These are phyloP conservation scores for Aureobasidium vineae DNA, from an alignment of 2,329 filamentous ascomycete species.

Conservation along the genomic window DNA sequence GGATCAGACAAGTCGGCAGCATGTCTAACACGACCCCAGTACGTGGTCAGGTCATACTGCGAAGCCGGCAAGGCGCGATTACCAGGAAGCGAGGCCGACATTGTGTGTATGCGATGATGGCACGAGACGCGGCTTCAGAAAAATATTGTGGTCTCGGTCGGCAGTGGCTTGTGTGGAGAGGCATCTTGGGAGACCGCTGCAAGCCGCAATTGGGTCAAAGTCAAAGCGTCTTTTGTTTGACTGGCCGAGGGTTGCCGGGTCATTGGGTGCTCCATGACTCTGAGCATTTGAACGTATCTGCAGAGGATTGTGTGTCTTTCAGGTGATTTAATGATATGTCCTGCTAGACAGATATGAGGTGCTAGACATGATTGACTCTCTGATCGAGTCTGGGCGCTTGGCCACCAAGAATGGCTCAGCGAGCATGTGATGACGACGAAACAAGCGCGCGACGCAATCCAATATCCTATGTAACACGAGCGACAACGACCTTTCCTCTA, in stretches of 20 bases:
- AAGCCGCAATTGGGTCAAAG: slow-evolving; percentile 9
- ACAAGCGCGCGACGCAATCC: slow-evolving; percentile 1
- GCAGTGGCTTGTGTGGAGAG: slow-evolving; percentile 9
- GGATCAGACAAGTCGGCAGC: slow-evolving; percentile 88
- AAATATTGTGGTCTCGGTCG: slow-evolving; percentile 11
- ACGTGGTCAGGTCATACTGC: slow-evolving; percentile 87
- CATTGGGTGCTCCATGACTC: neutral
- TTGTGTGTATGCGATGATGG: neutral
- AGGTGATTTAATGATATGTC: neutral
- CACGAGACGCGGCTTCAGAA: slow-evolving; percentile 6
- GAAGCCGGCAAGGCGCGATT: slow-evolving; percentile 83
- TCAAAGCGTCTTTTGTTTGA: slow-evolving; percentile 23
- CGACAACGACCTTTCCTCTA: slow-evolving; percentile 6
- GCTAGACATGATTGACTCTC: neutral
- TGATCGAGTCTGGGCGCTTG: slow-evolving; percentile 12
- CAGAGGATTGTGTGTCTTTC: neutral
- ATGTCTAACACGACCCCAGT: slow-evolving; percentile 92
- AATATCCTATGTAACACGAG: slow-evolving; percentile 18
- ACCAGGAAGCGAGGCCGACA: slow-evolving; percentile 63
- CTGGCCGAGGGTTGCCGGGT: neutral
- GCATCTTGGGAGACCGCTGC: slow-evolving; percentile 2
- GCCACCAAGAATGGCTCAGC: slow-evolving; percentile 24
- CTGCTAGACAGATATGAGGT: neutral
- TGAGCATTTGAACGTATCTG: neutral
- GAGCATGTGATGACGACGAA: slow-evolving; percentile 23